phyloP scores from a whole-genome alignment of 441 rosid species.

The California macrophylla region DNA sequence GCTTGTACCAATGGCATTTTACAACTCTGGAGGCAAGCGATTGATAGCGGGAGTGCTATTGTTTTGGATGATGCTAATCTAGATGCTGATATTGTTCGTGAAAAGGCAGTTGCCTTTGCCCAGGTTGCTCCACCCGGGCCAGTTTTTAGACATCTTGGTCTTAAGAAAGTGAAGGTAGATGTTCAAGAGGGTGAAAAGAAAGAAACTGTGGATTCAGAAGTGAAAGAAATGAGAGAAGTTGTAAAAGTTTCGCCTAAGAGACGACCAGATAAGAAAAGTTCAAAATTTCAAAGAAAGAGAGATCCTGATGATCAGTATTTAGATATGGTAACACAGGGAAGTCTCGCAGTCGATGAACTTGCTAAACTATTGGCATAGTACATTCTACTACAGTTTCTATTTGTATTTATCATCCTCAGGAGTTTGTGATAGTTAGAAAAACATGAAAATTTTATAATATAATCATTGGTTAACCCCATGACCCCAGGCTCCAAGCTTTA shows the following conservation, averaged over 20 bases:
- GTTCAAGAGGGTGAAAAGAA: conserved; percentile 28
- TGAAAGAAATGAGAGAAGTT: conserved; percentile 20
- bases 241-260: conserved; percentile 8
- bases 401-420: neutral
- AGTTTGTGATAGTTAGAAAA: neutral
- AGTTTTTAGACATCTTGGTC: conserved; percentile 31
- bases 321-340: conserved; percentile 39
- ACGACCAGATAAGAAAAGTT: conserved; percentile 18
- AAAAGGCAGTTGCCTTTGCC: conserved; percentile 48
- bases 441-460: neutral
- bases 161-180: conserved; percentile 22
- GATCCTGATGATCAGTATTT: conserved; percentile 21
- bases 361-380: conserved; percentile 58
- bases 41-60: conserved; percentile 58
- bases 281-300: conserved; percentile 15
- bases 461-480: neutral
- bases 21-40: conserved; percentile 46
- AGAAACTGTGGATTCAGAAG: conserved; percentile 27
- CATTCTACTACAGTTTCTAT: neutral
- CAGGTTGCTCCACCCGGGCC: conserved; percentile 51
- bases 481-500: neutral
- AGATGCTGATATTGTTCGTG: conserved; percentile 52
- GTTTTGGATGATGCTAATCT: conserved; percentile 35
- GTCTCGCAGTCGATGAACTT: conserved; percentile 63
- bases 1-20: conserved; percentile 34